Base-by-base conservation (phyloP, 495 filamentous ascomycete genomes). In the Penicillium flavigenum region DNA sequence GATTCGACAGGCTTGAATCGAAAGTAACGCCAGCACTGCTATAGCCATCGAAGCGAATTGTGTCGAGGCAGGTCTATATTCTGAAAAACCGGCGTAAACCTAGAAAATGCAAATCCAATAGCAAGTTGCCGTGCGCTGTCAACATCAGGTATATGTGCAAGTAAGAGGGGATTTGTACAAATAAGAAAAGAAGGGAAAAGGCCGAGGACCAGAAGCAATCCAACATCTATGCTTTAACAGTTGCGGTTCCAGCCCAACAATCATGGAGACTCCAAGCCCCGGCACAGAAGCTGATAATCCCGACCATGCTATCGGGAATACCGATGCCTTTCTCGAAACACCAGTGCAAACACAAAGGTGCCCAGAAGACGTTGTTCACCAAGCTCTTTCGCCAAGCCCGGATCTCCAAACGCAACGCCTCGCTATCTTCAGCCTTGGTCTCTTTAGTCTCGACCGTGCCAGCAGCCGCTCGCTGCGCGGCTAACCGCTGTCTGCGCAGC, bases 311-410 rank as follows among this genome's bases (percentile, higher is more conserved):
- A 14, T 85, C 89, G 29, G 92, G 75, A 51, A 85, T 66, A 0
- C 86, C 89, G 36, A 96, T 63, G 0, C 91, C 91, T 54, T 84
- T 75, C 70, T 90, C 87, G 17, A 86, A 64, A 64, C 89, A 88
- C 89, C 89, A 96, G 76, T 96, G 93, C 27, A 96, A 52, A 53
- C 82, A 84, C 68, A 88, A 65, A 24, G 84, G 84, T 5, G 79
- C 75, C 79, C 83, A 88, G 50, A 79, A 78, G 44, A 72, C 63
- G 62, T 85, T 86, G 47, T 73, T 76, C 6, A 77, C 64, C 9
- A 78, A 63, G 52, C 66, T 74, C 68, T 75, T 76, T 61, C 63
- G 73, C 78, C 74, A 76, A n/a, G 70, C 67, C 22, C 72, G 68
- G 19, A 74, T 61, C 58, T 76, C 78, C 72, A 79, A 58, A 58